Base-by-base conservation (phyloP, 1,139 yeast species). In the Ogataea hybrid region DNA sequence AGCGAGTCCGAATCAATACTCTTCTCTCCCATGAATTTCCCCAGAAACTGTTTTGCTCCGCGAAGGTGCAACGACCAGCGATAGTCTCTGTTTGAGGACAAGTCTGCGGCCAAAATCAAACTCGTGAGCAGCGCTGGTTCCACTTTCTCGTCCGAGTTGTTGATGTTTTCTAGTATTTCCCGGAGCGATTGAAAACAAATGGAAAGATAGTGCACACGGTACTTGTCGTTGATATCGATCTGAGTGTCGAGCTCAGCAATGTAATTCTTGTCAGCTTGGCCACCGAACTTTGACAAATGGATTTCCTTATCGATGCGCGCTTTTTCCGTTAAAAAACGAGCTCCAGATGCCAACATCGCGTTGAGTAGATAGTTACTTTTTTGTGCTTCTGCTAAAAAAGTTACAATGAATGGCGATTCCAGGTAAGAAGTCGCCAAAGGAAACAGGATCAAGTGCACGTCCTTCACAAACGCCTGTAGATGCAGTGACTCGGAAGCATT, bases 31-130 rank as follows among this genome's bases (percentile, higher is more conserved):
- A 63, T 32, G 43, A 69, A 67, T 49, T 73, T 77, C 37, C 73
- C 55, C 18, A 79, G 62, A 16, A 79, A 62, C 43, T 78, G 81
- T 49, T 77, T 77, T 2, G 84, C 84, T 4, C 84, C 84, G 46
- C 73, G 62, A n/a, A 79, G 62, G 59, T 79, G 84, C 0, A 80
- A 73, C 39, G 80, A 61, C 85, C 84, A 79, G 44, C 73, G 72
- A 43, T 72, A 77, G 9, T 65, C 65, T 36, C 71, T 71, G 4
- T 68, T 61, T 2, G 63, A 58, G 1, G 79, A 69, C 2, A 81
- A 79, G 57, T 78, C 80, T 6, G 79, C 68, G 0, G 83, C 77
- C 25, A 79, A 59, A 3, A 79, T 57, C 21, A 79, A 61, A 3
- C 79, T 80, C 0, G 84, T 78, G 15, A 79, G 57, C 11, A 79